Evolutionary conservation across 2,329 filamentous ascomycete genomes (phyloP), one percentile per base, ranked within the genome.

Genomic region (Aspergillus jensenii): DNA sequence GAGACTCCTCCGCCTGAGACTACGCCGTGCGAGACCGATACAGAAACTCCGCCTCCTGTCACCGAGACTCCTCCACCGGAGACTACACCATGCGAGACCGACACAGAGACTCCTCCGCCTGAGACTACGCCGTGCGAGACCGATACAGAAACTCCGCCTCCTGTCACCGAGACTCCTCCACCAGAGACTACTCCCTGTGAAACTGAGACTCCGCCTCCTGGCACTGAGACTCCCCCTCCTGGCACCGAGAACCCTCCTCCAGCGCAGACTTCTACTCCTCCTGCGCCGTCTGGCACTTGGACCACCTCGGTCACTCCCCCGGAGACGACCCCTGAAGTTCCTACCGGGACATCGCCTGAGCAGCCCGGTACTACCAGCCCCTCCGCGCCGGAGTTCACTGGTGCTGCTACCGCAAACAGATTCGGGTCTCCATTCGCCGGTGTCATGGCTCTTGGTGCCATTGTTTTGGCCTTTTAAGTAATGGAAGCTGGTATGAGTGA

Each of bases 341-440:
- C 55, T 17, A 55, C 45, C 17, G 53, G 37, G 37, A 37, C 53
- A 43, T 55, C 53, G 12, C 53, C 53, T 15, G 53, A 46, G 19
- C 21, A 51, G n/a, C 53, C 53, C 39, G 37, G 37, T 31, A 37
- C 54, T 21, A 50, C 25, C 19, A 54, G 50, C 44, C 17, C 48
- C 2, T 47, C 27, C 17, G 46, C 44, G 31, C 56, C 56, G 7
- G 37, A 37, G 19, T 54, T 54, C 25, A 58, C 56, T 33, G 56
- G 56, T 25, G 56, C 56, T 25, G 56, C 56, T 37, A 50, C 15
- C 33, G 12, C 46, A 12, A 44, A 54, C 39, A 39, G 39, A 2
- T 35, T 54, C 39, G 39, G 46, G n/a, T 58, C 56, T 21, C 11
- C 56, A 8, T 40, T 58, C n/a, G 50, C 56, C 15, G 56, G 56